Conservation (phyloP, 306 rosid genomes). For the Inga leiocalycina region DNA sequence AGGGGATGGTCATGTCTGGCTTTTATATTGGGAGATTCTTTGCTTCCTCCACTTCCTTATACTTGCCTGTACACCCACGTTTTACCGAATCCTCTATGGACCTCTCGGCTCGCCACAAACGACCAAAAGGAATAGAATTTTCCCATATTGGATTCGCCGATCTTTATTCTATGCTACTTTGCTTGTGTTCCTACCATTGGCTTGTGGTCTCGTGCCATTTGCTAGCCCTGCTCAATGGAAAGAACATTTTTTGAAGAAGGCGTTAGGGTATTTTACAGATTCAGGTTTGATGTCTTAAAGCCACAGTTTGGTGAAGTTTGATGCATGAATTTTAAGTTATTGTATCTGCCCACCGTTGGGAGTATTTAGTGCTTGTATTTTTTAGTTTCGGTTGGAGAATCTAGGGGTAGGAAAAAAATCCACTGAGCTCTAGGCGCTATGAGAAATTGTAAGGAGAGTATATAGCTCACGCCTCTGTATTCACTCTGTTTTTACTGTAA, state of each 20-base stretch:
- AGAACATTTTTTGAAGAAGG: constrained; percentile 51
- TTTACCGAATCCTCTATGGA: constrained; percentile 64
- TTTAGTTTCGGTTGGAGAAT: not conserved
- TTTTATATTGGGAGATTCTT: constrained; percentile 68
- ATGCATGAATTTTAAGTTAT: not conserved
- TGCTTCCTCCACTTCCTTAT: constrained; percentile 69
- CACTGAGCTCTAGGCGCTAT: not conserved
- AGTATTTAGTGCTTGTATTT: not conserved
- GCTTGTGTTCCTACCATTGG: constrained; percentile 63
- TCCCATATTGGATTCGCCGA: constrained; percentile 72
- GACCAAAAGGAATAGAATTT: constrained; percentile 26
- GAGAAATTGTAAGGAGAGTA: not conserved
- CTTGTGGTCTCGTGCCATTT: constrained; percentile 83
- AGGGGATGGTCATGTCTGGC: constrained; percentile 81
- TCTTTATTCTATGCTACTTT: constrained; percentile 46
- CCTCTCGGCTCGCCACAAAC: constrained; percentile 44
- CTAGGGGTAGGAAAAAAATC: not conserved
- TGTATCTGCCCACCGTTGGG: not conserved
- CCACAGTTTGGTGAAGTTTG: not conserved
- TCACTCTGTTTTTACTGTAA: not conserved
- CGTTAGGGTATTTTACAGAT: constrained; percentile 6
- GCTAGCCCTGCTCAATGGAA: constrained; percentile 76
- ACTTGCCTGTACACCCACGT: constrained; percentile 47
- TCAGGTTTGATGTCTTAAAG: constrained; percentile 6
- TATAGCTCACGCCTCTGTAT: not conserved